A percentile compares a stretch with the other conserved stretches of the same genome.
Conservation (phyloP, 371 early-diverging fungal species). For the Chytridiales sp. region DNA sequence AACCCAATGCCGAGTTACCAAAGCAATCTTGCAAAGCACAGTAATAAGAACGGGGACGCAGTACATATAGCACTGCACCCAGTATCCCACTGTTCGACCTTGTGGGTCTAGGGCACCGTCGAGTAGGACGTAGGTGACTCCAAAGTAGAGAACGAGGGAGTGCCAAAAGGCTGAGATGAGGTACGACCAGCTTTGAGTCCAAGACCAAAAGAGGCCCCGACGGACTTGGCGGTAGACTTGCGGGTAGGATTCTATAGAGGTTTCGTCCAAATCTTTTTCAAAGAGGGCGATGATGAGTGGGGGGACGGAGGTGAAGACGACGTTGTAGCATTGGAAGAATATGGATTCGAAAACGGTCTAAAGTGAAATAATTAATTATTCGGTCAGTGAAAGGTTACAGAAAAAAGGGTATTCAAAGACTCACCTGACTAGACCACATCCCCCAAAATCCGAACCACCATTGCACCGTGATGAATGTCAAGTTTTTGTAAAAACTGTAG, state of each 20-base stretch:
- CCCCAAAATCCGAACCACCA: constrained; percentile 46
- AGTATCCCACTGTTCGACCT: constrained; percentile 42
- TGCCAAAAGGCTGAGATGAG: constrained; percentile 32
- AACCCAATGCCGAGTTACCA: constrained; percentile 38
- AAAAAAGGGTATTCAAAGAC: too few relatives aligned
- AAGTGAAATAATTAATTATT: too few relatives aligned
- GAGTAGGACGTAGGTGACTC: constrained; percentile 29
- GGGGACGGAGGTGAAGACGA: constrained; percentile 49
- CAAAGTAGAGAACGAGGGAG: constrained; percentile 31
- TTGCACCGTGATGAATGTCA: constrained; percentile 46
- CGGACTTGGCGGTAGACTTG: constrained; percentile 32
- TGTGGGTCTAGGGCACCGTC: constrained; percentile 27
- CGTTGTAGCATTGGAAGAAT: constrained; percentile 50
- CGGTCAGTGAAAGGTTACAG: too few relatives aligned
- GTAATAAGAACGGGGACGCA: constrained; percentile 38
- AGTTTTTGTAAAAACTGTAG: constrained; percentile 56
- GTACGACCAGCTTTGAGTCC: constrained; percentile 13
- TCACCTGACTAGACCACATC: constrained; percentile 42
- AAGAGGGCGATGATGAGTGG: constrained; percentile 48
- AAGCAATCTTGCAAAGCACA: constrained; percentile 35
- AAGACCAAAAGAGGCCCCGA: constrained; percentile 33
- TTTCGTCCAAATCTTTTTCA: constrained; percentile 41
- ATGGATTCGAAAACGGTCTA: constrained; percentile 45
- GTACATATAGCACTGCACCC: constrained; percentile 39
- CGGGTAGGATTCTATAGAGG: constrained; percentile 26